phyloP scores from a whole-genome alignment of 805 yeast genomes.

The Candida tibetensis region DNA sequence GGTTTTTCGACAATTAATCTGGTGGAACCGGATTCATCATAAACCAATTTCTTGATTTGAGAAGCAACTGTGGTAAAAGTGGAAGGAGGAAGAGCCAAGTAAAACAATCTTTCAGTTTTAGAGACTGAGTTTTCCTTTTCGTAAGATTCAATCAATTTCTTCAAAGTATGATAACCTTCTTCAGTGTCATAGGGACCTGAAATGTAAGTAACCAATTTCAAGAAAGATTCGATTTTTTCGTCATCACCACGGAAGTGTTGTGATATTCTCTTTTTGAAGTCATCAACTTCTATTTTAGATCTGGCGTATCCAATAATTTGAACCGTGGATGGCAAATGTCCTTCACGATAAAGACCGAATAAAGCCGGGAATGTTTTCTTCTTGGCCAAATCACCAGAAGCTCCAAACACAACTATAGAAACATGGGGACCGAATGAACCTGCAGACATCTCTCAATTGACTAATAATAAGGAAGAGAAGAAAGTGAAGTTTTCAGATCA shows the following conservation, averaged over 20 bases:
- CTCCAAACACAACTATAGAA: slow-evolving; percentile 82
- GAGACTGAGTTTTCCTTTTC: slow-evolving; percentile 48
- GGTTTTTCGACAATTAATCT: slow-evolving; percentile 95
- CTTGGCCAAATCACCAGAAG: slow-evolving; percentile 92
- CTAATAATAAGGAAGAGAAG: background rate
- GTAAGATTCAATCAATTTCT: slow-evolving; percentile 51
- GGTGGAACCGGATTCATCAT: slow-evolving; percentile 62
- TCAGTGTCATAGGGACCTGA: slow-evolving; percentile 77
- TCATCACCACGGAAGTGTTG: slow-evolving; percentile 57
- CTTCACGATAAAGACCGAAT: slow-evolving; percentile 67
- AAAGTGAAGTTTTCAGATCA: background rate
- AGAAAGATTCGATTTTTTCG: slow-evolving; percentile 57
- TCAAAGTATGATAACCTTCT: slow-evolving; percentile 66
- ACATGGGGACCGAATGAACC: slow-evolving; percentile 60
- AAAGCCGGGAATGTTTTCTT: slow-evolving; percentile 92
- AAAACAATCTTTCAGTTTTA: slow-evolving; percentile 77
- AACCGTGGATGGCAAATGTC: slow-evolving; percentile 65
- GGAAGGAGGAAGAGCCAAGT: slow-evolving; percentile 93
- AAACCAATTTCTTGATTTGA: slow-evolving; percentile 65
- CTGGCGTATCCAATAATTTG: slow-evolving; percentile 92
- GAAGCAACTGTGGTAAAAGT: slow-evolving; percentile 79
- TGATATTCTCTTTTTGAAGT: slow-evolving; percentile 63
- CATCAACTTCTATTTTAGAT: slow-evolving; percentile 65
- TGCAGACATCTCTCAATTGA: slow-evolving; percentile 20
- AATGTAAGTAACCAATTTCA: slow-evolving; percentile 62